Conservation (phyloP, 1,284 basidiomycete species). For the Cryptococcus amylolentus region DNA sequence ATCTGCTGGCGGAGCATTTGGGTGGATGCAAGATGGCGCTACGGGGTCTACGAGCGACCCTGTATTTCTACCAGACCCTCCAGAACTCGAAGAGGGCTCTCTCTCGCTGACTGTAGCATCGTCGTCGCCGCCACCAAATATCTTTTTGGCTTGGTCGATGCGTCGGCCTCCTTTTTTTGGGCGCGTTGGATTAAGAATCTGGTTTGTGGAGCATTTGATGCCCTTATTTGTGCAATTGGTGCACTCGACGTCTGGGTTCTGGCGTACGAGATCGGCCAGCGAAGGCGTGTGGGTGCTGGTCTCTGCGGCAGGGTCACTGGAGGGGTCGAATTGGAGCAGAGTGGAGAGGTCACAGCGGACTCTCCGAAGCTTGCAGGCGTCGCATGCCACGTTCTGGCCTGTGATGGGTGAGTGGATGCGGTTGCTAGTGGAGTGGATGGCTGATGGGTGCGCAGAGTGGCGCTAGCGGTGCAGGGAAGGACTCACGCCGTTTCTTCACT, state of each 20-base stretch:
- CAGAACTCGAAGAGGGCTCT: no score
- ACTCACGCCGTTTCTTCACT: no score
- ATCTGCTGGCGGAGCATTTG: no score
- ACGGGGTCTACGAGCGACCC: no score
- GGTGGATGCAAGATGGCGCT: no score
- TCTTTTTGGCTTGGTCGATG: constrained; percentile 37
- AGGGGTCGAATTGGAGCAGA: constrained; percentile 3
- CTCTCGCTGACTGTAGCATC: neutral
- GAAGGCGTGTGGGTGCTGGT: neutral
- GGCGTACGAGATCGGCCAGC: constrained; percentile 25
- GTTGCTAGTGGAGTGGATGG: no score
- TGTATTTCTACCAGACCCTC: no score
- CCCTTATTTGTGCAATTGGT: constrained; percentile 39
- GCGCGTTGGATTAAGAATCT: constrained; percentile 36
- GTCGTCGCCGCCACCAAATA: constrained; percentile 19
- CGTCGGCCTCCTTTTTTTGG: constrained; percentile 44
- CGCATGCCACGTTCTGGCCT: constrained; percentile 44
- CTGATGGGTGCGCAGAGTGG: no score
- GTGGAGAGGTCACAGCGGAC: constrained; percentile 40
- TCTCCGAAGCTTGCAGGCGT: constrained; percentile 37
- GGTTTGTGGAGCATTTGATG: constrained; percentile 35
- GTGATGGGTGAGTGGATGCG: neutral
- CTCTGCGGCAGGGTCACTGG: no score
- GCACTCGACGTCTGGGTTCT: constrained; percentile 32
- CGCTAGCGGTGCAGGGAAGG: no score